These are phyloP conservation scores for Aspergillus sclerotiicarbonarius DNA, from an alignment of 495 filamentous ascomycete genomes.

Conservation along the genomic window DNA sequence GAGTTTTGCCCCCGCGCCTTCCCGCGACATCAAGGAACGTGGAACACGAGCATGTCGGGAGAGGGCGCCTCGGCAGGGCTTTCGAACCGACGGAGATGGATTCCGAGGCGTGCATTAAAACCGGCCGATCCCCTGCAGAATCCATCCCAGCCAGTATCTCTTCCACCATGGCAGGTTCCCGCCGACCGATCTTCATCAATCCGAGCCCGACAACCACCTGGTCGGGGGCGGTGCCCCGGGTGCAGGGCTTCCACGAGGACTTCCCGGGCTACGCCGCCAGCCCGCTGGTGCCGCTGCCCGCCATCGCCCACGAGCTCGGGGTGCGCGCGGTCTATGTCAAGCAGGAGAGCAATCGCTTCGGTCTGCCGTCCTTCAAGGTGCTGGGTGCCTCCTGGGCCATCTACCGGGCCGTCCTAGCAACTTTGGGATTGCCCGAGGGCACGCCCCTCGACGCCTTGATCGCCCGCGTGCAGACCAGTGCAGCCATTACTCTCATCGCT, in stretches of 20 bases:
- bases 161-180: conserved; percentile 7
- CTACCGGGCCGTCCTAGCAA: conserved; percentile 50
- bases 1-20: not conserved
- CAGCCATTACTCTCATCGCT: conserved; percentile 42
- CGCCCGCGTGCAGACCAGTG: conserved; percentile 24
- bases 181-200: conserved; percentile 33
- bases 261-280: conserved; percentile 52
- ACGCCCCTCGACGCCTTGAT: conserved; percentile 39
- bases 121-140: not conserved
- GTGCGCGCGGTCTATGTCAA: conserved; percentile 56
- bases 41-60: not conserved
- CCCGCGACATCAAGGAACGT: not conserved
- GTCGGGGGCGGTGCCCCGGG: conserved; percentile 11
- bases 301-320: conserved; percentile 54
- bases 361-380: conserved; percentile 74
- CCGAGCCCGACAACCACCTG: conserved; percentile 22
- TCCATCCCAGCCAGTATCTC: not conserved
- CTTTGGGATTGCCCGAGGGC: conserved; percentile 37
- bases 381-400: conserved; percentile 74
- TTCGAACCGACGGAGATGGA: too few species aligned
- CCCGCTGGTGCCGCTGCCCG: conserved; percentile 48
- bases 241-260: conserved; percentile 46
- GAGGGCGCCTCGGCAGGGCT: not conserved
- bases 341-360: conserved; percentile 56
- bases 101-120: not conserved